Evolutionary conservation across 1,139 yeast species (phyloP).

Genomic region (Pichia sp.): DNA sequence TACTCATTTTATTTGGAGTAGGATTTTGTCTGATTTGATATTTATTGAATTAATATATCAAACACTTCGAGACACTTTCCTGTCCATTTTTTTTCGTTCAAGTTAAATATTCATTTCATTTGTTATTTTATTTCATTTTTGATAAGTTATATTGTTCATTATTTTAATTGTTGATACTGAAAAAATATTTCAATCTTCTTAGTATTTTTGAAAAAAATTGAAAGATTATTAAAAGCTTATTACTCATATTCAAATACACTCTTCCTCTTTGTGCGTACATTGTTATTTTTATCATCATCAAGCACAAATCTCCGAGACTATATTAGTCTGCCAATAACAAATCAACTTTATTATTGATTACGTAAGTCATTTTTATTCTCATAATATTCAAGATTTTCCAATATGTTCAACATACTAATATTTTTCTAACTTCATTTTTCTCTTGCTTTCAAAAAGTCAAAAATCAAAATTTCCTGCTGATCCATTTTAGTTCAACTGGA

Average conservation of each 20-base stretch:
- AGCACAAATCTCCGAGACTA: neutral
- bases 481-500: neutral
- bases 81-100: neutral
- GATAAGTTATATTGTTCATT: neutral
- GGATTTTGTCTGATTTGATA: constrained; percentile 10
- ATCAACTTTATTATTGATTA: neutral
- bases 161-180: neutral
- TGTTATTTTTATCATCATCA: neutral
- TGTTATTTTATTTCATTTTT: neutral
- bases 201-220: neutral
- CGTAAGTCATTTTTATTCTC: constrained; percentile 2
- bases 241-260: neutral
- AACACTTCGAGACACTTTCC: neutral
- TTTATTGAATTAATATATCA: constrained; percentile 18
- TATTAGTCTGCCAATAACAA: neutral
- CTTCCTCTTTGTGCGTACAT: neutral
- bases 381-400: neutral
- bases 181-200: neutral
- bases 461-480: neutral
- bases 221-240: neutral
- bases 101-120: neutral
- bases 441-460: neutral
- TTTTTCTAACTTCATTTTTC: neutral
- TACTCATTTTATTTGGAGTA: neutral
- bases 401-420: neutral